Evolutionary conservation across 176 grass and related monocot genomes (phyloP), one percentile per base, ranked within the genome.

Genomic region (Pontederia paniculata): DNA sequence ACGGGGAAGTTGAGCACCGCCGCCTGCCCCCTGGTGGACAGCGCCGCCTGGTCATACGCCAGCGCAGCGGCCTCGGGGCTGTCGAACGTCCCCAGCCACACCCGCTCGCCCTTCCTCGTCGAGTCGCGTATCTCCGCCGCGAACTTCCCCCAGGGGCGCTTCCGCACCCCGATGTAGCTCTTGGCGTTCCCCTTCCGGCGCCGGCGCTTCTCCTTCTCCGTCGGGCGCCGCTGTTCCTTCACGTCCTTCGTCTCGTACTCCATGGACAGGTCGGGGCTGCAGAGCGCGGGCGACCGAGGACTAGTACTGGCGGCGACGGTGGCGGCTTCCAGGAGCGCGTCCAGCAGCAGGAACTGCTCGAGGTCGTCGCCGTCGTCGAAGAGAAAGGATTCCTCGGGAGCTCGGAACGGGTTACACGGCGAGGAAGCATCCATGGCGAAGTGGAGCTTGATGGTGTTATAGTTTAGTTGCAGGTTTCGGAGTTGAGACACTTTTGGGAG

Each of bases 91-190:
- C 89, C 89, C 5, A 95, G 77, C 89, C 84, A 95, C 0, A 95
- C 89, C 9, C 89, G 28, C 1, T 79, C 75, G 9, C 89, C 84
- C 44, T 84, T 88, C 43, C 81, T 77, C 0, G 89, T 89, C 10
- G 90, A 96, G 58, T 96, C 90, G 17, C 90, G 53, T 60, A 96
- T 96, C 76, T 96, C 90, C 0, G 90, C 85, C 0, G 90, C 90
- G 70, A 86, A 96, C 47, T 96, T 96, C 41, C 90, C 90, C 90
- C 90, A 96, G 0, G 90, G 90, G 0, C 90, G 80, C 79, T 69
- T 83, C 12, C 90, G 66, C 14, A 96, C 90, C n/a, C 90, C 90
- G 60, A 89, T 86, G 67, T 83, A 80, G 14, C 67, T 12, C 37
- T 66, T 63, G 66, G 59, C 72, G 42, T 53, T 22, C 23, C 16